Conservation (phyloP, 1,284 basidiomycete species). For the Ustilago shanxiensis region DNA sequence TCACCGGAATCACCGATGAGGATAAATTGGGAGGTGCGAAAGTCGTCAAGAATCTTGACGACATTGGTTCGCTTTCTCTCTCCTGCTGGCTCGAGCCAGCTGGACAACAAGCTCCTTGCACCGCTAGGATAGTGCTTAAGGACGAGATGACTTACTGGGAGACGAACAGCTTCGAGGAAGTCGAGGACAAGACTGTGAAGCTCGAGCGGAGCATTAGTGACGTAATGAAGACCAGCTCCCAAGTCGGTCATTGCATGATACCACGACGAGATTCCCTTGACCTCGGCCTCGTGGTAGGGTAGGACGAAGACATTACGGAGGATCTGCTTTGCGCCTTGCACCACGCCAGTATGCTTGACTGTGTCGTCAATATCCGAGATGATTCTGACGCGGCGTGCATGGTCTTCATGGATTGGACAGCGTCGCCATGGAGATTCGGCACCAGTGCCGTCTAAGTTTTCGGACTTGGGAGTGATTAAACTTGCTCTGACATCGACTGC, state of each 20-base stretch:
- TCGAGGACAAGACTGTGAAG: constrained; percentile 83
- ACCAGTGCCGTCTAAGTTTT: neutral
- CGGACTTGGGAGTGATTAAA: constrained; percentile 11
- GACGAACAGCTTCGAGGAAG: constrained; percentile 79
- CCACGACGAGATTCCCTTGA: constrained; percentile 83
- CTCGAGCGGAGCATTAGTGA: constrained; percentile 91
- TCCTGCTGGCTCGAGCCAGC: constrained; percentile 60
- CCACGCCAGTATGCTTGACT: constrained; percentile 75
- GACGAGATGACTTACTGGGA: constrained; percentile 75
- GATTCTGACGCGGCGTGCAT: constrained; percentile 72
- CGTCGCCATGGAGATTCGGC: constrained; percentile 41
- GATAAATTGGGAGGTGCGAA: constrained; percentile 56
- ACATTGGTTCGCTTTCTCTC: constrained; percentile 58
- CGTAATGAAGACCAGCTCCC: constrained; percentile 55
- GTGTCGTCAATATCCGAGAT: constrained; percentile 97
- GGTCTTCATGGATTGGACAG: constrained; percentile 42
- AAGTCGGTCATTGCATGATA: constrained; percentile 45
- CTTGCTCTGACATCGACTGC: constrained; percentile 43
- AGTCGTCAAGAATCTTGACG: constrained; percentile 54
- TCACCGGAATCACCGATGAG: constrained; percentile 66
- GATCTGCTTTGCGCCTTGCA: constrained; percentile 68
- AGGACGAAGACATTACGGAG: constrained; percentile 73
- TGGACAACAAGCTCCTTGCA: constrained; percentile 45
- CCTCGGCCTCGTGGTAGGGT: constrained; percentile 79
- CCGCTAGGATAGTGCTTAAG: constrained; percentile 61